Evolutionary conservation across 257 asterid species (phyloP).

Genomic region (Anisodus tanguticus): DNA sequence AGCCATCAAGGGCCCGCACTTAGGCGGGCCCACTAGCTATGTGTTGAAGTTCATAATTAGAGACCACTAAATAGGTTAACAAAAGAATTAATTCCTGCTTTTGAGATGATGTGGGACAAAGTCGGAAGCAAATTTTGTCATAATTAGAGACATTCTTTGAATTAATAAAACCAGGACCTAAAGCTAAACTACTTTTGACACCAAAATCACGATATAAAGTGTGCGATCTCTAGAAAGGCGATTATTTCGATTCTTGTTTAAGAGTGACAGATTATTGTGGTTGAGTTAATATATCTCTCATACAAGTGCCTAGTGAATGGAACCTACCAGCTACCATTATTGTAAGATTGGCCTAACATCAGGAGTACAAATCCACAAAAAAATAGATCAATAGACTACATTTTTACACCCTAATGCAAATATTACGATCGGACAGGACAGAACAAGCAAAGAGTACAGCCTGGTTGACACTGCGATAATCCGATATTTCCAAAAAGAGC

Average conservation of each 20-base stretch:
- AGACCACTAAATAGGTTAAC: neutral
- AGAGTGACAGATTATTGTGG: slow-evolving; percentile 1
- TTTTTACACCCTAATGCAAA: slow-evolving; percentile 17
- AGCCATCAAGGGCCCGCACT: slow-evolving; percentile 31
- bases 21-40: neutral
- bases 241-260: neutral
- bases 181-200: neutral
- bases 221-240: neutral
- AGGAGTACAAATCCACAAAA: neutral
- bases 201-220: neutral
- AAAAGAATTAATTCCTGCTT: neutral
- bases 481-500: neutral
- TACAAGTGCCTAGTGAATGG: slow-evolving; percentile 9
- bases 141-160: no score
- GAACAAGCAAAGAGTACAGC: slow-evolving; percentile 2
- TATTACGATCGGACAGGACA: slow-evolving; percentile 1
- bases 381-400: slow-evolving; percentile 4
- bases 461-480: neutral
- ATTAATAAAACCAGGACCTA: accelerated
- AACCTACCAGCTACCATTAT: neutral
- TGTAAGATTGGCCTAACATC: neutral
- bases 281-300: neutral
- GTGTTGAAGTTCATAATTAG: neutral
- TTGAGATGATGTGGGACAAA: slow-evolving; percentile 14
- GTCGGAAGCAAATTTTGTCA: neutral